phyloP scores from a whole-genome alignment of 768 basidiomycete species.

The Botryobasidium botryosum region DNA sequence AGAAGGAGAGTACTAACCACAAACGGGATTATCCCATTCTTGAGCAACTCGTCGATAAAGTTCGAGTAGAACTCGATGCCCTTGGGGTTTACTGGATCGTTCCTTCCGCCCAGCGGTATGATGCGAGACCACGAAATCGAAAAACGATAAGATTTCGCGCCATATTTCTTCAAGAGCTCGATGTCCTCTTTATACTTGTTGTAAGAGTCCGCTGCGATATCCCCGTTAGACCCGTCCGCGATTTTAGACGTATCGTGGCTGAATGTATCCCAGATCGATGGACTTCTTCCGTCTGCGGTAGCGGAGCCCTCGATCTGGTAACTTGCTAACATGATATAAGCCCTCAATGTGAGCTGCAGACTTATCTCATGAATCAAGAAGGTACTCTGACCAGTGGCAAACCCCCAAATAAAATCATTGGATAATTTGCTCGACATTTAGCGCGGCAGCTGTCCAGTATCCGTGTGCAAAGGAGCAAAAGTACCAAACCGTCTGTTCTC shows the following conservation, averaged over 20 bases:
- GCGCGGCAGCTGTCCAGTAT: too few species aligned
- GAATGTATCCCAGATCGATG: constrained; percentile 62
- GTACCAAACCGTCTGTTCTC: too few species aligned
- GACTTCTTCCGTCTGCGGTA: constrained; percentile 40
- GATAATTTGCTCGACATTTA: constrained; percentile 36
- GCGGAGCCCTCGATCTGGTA: constrained; percentile 63
- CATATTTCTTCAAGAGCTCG: constrained; percentile 40
- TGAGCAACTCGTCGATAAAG: constrained; percentile 48
- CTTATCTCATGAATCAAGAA: constrained; percentile 4
- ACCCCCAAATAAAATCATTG: constrained; percentile 49
- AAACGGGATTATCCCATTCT: constrained; percentile 45
- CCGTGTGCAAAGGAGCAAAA: too few species aligned
- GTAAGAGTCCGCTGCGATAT: constrained; percentile 57
- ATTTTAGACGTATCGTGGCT: constrained; percentile 47
- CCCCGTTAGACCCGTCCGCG: constrained; percentile 44
- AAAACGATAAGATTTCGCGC: constrained; percentile 58
- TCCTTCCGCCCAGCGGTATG: constrained; percentile 55
- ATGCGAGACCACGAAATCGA: constrained; percentile 61
- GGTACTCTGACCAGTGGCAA: constrained; percentile 38
- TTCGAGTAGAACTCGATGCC: constrained; percentile 58
- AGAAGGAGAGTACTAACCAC: too few species aligned
- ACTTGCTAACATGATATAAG: constrained; percentile 25
- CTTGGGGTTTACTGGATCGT: constrained; percentile 51
- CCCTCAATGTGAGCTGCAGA: not conserved
- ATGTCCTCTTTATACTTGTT: constrained; percentile 49